A percentile compares a stretch with the other conserved stretches of the same genome.
Evolutionary conservation across 768 basidiomycete genomes (phyloP).

Genomic region (Fomitopsis pulvina): DNA sequence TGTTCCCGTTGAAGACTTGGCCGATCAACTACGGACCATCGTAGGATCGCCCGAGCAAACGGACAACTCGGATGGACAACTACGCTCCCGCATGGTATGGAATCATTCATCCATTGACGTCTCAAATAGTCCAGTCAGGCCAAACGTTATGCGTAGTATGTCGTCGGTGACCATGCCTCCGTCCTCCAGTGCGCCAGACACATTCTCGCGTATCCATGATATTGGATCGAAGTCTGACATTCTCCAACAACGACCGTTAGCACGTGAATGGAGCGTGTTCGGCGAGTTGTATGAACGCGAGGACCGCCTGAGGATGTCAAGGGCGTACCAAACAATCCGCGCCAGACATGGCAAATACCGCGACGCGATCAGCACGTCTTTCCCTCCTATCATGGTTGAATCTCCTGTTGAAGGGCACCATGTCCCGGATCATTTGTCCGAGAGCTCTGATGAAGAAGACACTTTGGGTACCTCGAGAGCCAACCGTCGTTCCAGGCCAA

Average conservation of each 20-base stretch:
- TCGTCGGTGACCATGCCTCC: slow-evolving; percentile 4
- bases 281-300: slow-evolving; percentile 66
- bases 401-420: slow-evolving; percentile 2
- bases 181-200: not conserved
- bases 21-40: not conserved
- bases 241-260: slow-evolving; percentile 1
- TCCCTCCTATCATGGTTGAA: not conserved
- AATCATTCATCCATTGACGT: not conserved
- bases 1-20: not conserved
- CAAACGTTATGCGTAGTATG: slow-evolving; percentile 9
- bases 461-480: not conserved
- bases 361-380: not conserved
- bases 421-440: not conserved
- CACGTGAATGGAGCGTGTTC: slow-evolving; percentile 56
- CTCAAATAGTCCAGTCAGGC: not conserved
- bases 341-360: slow-evolving; percentile 3
- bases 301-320: slow-evolving; percentile 15
- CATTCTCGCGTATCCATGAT: slow-evolving; percentile 9
- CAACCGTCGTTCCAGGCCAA: not conserved
- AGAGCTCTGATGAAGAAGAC: not conserved
- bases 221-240: slow-evolving; percentile 6
- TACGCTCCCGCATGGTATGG: slow-evolving; percentile 3
- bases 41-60: slow-evolving; percentile 15
- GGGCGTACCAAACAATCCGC: slow-evolving; percentile 1
- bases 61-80: not conserved